Evolutionary conservation across 1,284 basidiomycete species (phyloP), one percentile per base, ranked within the genome.

Genomic region (Boletellus dicymbophilus): DNA sequence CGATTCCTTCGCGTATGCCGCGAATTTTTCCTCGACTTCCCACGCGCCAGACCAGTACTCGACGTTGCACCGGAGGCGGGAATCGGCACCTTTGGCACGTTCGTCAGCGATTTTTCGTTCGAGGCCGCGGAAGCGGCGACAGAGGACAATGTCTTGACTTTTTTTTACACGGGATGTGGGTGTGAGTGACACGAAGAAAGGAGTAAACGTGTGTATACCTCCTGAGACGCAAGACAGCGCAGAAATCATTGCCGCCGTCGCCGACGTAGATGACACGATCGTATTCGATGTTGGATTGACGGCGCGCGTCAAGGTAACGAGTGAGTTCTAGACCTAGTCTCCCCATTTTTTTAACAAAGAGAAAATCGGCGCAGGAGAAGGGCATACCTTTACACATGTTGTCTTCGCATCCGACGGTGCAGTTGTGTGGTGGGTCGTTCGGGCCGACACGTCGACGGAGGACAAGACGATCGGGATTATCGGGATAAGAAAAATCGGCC

Each of bases 351-450:
- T n/a, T n/a, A n/a, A 13, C 3, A 21, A 21, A 10, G 30, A 23
- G 15, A 7, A 39, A 25, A 3, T n/a, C n/a, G 28, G 30, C 25
- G 16, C 41, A 23, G 25, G 27, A 28, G 28, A 1, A 2, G 23
- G 15, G 52, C 60, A 50, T 30, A 85, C 91, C 96, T 79, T 99
- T 99, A 79, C 96, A 99, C 95, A 99, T 98, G 75, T 99, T 99
- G 11, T 90, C 82, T 51, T 87, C 87, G 76, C 96, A 99, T 15
- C 96, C 96, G 46, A 98, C 79, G 45, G 74, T 78, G 73, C 96
- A 99, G 3, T 63, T 67, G 69, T 99, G 97, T 61, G 95, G 95
- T 6, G 84, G 83, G 2, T 82, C 87, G 36, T 76, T 66, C 15
- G 90, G 88, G 46, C 88, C 85, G 34, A 98, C 75, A 38, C 89